These are phyloP conservation scores for Ogataea trehaloabstinens DNA, from an alignment of 805 yeast species.

Conservation along the genomic window DNA sequence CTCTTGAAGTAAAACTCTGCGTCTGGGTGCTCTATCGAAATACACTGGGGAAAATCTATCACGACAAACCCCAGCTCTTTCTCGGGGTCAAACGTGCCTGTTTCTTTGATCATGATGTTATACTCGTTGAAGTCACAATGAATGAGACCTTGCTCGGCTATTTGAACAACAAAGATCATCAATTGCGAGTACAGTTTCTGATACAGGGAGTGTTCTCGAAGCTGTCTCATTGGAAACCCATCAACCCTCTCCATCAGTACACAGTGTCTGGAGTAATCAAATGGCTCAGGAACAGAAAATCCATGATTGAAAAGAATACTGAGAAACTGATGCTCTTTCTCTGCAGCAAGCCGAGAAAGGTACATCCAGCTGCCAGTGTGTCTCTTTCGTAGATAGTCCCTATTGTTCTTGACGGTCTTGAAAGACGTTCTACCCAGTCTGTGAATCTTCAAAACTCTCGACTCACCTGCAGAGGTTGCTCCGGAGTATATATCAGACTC, in stretches of 20 bases:
- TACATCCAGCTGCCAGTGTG: slow-evolving; percentile 91
- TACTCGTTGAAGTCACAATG: slow-evolving; percentile 98
- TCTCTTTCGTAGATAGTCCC: slow-evolving; percentile 81
- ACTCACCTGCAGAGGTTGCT: slow-evolving; percentile 59
- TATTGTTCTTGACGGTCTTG: slow-evolving; percentile 84
- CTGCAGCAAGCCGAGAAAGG: slow-evolving; percentile 84
- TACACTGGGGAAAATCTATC: slow-evolving; percentile 98
- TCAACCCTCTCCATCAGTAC: slow-evolving; percentile 88
- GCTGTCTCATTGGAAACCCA: slow-evolving; percentile 88
- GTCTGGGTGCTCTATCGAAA: slow-evolving; percentile 85
- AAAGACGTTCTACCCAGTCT: slow-evolving; percentile 93
- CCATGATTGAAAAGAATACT: slow-evolving; percentile 67
- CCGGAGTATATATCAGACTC: slow-evolving; percentile 93
- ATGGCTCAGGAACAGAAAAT: slow-evolving; percentile 84
- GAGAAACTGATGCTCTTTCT: slow-evolving; percentile 90
- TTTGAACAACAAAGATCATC: slow-evolving; percentile 80
- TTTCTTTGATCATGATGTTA: slow-evolving; percentile 74
- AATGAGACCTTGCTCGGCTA: slow-evolving; percentile 86
- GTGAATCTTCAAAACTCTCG: slow-evolving; percentile 82
- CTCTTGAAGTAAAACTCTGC: slow-evolving; percentile 86
- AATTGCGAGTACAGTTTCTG: slow-evolving; percentile 75
- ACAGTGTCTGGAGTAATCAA: slow-evolving; percentile 86
- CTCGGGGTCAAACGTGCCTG: slow-evolving; percentile 49
- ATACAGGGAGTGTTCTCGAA: slow-evolving; percentile 67
- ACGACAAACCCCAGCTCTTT: slow-evolving; percentile 75